Evolutionary conservation across 352 stramenopile species (phyloP), one percentile per base, ranked within the genome.

Genomic region (Phytophthora vignae): DNA sequence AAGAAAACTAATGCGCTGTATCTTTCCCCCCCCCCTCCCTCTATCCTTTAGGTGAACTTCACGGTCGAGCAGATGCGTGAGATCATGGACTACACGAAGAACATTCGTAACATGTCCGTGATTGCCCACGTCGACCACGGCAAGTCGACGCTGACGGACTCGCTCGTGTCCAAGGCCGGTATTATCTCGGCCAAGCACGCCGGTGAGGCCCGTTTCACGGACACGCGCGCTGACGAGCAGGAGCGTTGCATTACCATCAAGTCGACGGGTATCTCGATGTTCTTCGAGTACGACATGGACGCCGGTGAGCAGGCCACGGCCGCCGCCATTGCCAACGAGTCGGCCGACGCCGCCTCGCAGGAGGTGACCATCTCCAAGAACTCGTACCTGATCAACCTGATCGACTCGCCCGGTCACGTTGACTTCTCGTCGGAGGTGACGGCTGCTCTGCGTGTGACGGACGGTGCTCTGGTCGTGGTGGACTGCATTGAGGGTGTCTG

Each of bases 81-180:
- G 77, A 95, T 97, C 85, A 95, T 95, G 88, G 98, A 99, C 95
- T 96, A 99, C 85, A 99, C 99, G 81, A 97, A 99, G 92, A 99
- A 99, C 91, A 99, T 99, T 90, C 96, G 98, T 93, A 99, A 98
- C 81, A 99, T 99, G 96, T 99, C 94, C 73, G 97, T 99, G 73
- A 99, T 99, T 90, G 98, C 98, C 64, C 98, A 99, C 94, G 98
- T 99, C 71, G 98, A 99, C 86, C 98, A 99, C 97, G 98, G 98
- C 74, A 99, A 99, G 89, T 99, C 98, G 52, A 99, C 98, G 53
- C 82, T 99, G 62, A 99, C 97, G 22, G 98, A 99, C 84, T 99
- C 95, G 57, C 91, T 99, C 22, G 97, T 99, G 75, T 98, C 98
- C 78, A 99, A 99, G 90, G 97, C 97, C 63, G 98, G 98, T 90